Evolutionary conservation across 129 eudicot species (phyloP).

Genomic region (Tagetes erecta): DNA sequence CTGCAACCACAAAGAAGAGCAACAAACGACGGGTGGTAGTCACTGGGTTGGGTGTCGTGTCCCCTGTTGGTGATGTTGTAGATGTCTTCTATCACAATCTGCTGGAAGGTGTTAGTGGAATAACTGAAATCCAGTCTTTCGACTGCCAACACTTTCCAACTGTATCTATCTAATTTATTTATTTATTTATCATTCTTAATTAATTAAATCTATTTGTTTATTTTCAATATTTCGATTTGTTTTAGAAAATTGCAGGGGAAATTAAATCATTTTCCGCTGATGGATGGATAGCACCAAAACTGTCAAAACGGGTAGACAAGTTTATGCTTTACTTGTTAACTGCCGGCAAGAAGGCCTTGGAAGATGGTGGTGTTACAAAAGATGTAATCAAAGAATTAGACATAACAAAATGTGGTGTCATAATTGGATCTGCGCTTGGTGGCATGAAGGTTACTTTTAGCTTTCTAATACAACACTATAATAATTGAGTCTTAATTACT

Average conservation of each 20-base stretch:
- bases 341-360: slow-evolving; percentile 48
- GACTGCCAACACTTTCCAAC: slow-evolving; percentile 38
- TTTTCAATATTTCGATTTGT: not conserved
- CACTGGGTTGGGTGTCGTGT: slow-evolving; percentile 40
- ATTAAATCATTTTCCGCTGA: slow-evolving; percentile 43
- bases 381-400: slow-evolving; percentile 41
- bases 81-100: slow-evolving; percentile 37
- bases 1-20: slow-evolving; percentile 32
- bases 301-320: slow-evolving; percentile 42
- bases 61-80: slow-evolving; percentile 39
- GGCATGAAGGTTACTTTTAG: slow-evolving; percentile 36
- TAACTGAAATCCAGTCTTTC: slow-evolving; percentile 34
- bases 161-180: not conserved
- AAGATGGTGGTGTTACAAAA: slow-evolving; percentile 48
- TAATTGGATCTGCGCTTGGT: slow-evolving; percentile 50
- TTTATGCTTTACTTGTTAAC: slow-evolving; percentile 46
- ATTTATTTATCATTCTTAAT: too few relatives aligned
- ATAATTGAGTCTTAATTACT: not conserved
- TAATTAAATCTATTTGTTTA: too few relatives aligned
- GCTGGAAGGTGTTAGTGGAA: slow-evolving; percentile 40
- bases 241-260: slow-evolving; percentile 43
- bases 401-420: slow-evolving; percentile 42
- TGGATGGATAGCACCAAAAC: slow-evolving; percentile 52
- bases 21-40: slow-evolving; percentile 37
- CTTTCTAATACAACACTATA: not conserved